Evolutionary conservation across 2,329 filamentous ascomycete species (phyloP), one percentile per base, ranked within the genome.

Genomic region (Aspergillus puulaauensis): DNA sequence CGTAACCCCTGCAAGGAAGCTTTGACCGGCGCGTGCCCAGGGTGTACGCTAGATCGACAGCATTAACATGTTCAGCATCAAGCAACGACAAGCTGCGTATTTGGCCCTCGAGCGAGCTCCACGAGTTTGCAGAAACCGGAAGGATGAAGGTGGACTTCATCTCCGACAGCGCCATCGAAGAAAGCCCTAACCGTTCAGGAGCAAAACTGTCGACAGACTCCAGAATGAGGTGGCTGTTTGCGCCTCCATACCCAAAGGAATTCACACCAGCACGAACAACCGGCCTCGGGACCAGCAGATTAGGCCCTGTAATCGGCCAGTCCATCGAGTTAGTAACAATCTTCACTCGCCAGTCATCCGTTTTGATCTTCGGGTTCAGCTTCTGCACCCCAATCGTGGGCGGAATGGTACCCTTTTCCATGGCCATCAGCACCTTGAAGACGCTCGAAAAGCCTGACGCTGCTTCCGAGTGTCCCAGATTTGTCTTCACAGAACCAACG

Each of bases 231-330:
- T 76, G 71, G 0, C 68, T 71, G 55, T 76, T 76, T 1, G 73
- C 69, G 5, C 74, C 74, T 23, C 73, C 74, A 49, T 71, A 73
- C 0, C 73, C 79, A 59, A 82, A 82, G 15, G 75, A 75, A 56
- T 80, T 81, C 1, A 83, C 71, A 39, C 77, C 77, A 2, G 77
- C 78, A 33, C 76, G 64, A 5, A 64, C 57, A 5, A 6, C 12
- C 3, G 33, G 33, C 33, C 2, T 12, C 4, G 4, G 11, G 4
- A 37, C 33, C 11, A 37, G 15, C 4, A 37, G 33, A 15, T 14
- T 37, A 6, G 33, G 33, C 14, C 14, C 11, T 37, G 11, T 3
- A 3, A 15, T 37, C 1, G 33, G 33, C 33, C 33, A 37, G 11
- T 37, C 14, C 6, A 37, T 37, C 5, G 33, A 12, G 4, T 37